Evolutionary conservation across 805 yeast genomes (phyloP), one percentile per base, ranked within the genome.

Genomic region (Kurtzmaniella fragi): DNA sequence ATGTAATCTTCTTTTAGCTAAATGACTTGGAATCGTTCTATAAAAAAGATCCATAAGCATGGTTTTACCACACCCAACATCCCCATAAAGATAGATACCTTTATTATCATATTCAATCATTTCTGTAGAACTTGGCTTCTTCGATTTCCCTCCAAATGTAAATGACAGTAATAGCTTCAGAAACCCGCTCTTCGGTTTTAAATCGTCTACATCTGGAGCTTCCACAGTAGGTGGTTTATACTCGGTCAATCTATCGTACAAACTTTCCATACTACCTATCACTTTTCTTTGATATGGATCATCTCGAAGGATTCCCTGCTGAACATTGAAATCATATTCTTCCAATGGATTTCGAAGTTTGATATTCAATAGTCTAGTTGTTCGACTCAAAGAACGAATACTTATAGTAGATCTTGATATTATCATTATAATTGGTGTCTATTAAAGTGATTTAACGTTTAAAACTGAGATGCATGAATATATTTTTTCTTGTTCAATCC

Each of bases 21-120:
- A 67, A 55, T 84, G 86, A 0, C 61, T 37, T 0, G 98, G 97
- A 13, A 91, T 75, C 0, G 96, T 87, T 15, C 77, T 69, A 62
- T 90, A 93, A 53, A 93, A 93, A 48, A 93, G 69, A 61, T 93
- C 98, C 98, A 93, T 91, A 43, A 93, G 69, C 97, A 93, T 91
- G 6, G 99, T 93, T 57, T 93, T 91, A 3, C 99, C 99, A 61
- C 98, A 90, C 2, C 99, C 99, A 32, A 93, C 99, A 59, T 93
- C 98, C 16, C 99, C 99, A 61, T 86, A 93, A 25, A 93, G 70
- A 54, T 93, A 93, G 6, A 93, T 83, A 4, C 99, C 99, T 47
- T 75, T 96, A 23, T 61, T 67, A 32, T 53, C 59, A 17, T 32
- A 17, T 16, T 28, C 31, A 32, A 39, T 28, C 27, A 5, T n/a